phyloP scores from a whole-genome alignment of 139 green algal genomes.

The Edaphochlamys debaryana region DNA sequence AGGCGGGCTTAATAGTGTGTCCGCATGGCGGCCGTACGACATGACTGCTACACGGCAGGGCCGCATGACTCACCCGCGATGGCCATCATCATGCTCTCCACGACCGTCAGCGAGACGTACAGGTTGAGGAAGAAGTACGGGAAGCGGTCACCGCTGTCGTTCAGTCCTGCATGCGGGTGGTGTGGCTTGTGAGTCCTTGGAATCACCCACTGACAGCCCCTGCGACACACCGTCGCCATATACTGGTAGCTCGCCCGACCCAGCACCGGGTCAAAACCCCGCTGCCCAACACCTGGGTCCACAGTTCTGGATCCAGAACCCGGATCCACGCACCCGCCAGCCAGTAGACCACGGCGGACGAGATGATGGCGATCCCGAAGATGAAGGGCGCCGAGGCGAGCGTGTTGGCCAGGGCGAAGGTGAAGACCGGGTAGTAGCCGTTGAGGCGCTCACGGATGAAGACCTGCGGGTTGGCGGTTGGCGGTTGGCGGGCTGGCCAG shows the following conservation, averaged over 20 bases:
- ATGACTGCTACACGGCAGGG: too few relatives aligned
- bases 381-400: slow-evolving; percentile 76
- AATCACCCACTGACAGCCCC: too few relatives aligned
- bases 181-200: too few relatives aligned
- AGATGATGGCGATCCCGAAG: slow-evolving; percentile 71
- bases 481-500: too few relatives aligned
- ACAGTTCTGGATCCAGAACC: too few relatives aligned
- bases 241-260: too few relatives aligned
- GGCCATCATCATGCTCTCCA: slow-evolving; percentile 75
- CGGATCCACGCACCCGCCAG: slow-evolving; percentile 46
- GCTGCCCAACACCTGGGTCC: too few relatives aligned
- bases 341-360: slow-evolving; percentile 63
- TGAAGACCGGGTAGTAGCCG: slow-evolving; percentile 73
- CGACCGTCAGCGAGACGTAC: slow-evolving; percentile 56
- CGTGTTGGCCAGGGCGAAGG: slow-evolving; percentile 73
- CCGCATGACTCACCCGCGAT: too few relatives aligned
- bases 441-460: slow-evolving; percentile 78
- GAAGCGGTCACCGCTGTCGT: slow-evolving; percentile 56
- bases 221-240: too few relatives aligned
- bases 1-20: too few relatives aligned
- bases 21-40: too few relatives aligned
- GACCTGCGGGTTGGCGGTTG: slow-evolving; percentile 48
- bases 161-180: slow-evolving; percentile 48
- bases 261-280: too few relatives aligned
- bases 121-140: slow-evolving; percentile 76